These are phyloP conservation scores for Pisolithus microcarpus DNA, from an alignment of 768 basidiomycete species.

Conservation along the genomic window DNA sequence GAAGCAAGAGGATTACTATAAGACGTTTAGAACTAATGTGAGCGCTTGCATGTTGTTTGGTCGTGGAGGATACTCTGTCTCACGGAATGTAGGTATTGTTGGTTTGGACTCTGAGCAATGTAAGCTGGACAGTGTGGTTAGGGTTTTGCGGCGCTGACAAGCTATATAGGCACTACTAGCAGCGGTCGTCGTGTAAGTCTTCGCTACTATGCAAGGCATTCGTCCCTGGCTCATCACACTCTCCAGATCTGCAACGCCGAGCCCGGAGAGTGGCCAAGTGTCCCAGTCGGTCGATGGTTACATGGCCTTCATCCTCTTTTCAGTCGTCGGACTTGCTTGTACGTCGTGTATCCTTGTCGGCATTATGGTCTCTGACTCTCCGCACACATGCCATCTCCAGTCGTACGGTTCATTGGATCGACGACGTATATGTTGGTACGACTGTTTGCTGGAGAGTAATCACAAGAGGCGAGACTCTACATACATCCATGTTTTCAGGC, in stretches of 20 bases:
- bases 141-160: constrained; percentile 7
- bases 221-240: constrained; percentile 1
- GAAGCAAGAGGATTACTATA: constrained; percentile 80
- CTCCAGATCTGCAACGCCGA: constrained; percentile 36
- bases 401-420: constrained; percentile 79
- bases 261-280: constrained; percentile 40
- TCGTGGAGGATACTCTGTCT: constrained; percentile 8
- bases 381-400: constrained; percentile 31
- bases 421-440: constrained; percentile 79
- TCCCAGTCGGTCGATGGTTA: constrained; percentile 68
- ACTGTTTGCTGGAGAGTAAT: constrained; percentile 79
- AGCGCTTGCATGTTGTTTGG: constrained; percentile 13
- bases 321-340: constrained; percentile 85
- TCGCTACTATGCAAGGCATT: background rate
- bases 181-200: constrained; percentile 62
- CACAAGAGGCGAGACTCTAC: background rate
- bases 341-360: constrained; percentile 27
- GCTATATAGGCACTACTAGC: constrained; percentile 54
- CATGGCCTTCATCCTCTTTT: constrained; percentile 83
- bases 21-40: constrained; percentile 82
- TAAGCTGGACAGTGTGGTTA: constrained; percentile 28
- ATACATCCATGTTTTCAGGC: too few species aligned
- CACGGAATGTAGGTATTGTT: constrained; percentile 51
- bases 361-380: background rate
- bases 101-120: constrained; percentile 85